Evolutionary conservation across 176 grass and related monocot species (phyloP).

Genomic region (Elaeis guineensis): DNA sequence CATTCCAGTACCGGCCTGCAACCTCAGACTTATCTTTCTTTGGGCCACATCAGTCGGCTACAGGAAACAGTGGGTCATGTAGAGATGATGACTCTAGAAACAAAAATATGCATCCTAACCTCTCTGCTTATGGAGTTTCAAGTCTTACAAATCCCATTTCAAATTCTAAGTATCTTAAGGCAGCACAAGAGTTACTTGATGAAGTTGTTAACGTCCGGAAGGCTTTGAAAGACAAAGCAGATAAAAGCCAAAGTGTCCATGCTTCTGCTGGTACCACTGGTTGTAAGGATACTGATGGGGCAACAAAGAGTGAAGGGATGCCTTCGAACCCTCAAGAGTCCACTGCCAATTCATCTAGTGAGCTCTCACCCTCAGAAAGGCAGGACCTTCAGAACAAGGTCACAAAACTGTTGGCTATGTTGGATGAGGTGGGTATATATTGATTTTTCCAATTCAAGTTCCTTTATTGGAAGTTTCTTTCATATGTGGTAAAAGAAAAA

Average conservation of each 20-base stretch:
- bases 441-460: too few species aligned
- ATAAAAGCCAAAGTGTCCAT: conserved; percentile 35
- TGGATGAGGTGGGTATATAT: conserved; percentile 60
- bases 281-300: conserved; percentile 35
- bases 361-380: conserved; percentile 66
- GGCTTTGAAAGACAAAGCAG: conserved; percentile 44
- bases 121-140: background rate
- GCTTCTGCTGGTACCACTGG: conserved; percentile 22
- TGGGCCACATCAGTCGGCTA: conserved; percentile 28
- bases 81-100: background rate
- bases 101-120: background rate
- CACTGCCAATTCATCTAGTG: conserved; percentile 29
- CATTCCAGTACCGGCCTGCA: conserved; percentile 52
- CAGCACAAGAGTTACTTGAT: conserved; percentile 61
- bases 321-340: conserved; percentile 26
- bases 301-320: conserved; percentile 38
- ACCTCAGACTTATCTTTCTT: conserved; percentile 30
- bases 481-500: too few species aligned
- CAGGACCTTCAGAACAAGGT: conserved; percentile 97
- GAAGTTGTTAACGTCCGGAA: conserved; percentile 67
- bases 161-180: conserved; percentile 70
- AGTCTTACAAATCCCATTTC: conserved; percentile 34
- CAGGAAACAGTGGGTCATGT: conserved; percentile 16
- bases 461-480: too few species aligned
- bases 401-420: conserved; percentile 67